Evolutionary conservation across 1,284 basidiomycete genomes (phyloP).

Genomic region (Malassezia globosa): DNA sequence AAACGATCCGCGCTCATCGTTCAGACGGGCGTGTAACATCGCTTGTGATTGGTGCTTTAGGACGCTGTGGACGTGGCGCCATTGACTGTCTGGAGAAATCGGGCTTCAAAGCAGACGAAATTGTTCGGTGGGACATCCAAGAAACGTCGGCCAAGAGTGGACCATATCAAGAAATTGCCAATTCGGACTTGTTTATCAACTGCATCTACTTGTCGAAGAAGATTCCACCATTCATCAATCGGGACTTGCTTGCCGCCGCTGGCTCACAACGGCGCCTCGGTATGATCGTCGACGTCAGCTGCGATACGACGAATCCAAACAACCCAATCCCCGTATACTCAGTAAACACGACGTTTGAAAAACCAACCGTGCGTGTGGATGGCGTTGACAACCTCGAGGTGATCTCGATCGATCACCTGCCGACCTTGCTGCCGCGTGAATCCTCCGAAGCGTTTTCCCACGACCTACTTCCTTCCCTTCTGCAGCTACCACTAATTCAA

Average conservation of each 20-base stretch:
- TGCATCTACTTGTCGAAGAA: constrained; percentile 90
- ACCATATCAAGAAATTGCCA: constrained; percentile 87
- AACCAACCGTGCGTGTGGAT: constrained; percentile 75
- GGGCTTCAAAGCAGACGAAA: constrained; percentile 66
- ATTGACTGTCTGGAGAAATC: constrained; percentile 89
- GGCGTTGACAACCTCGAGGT: constrained; percentile 57
- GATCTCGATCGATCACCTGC: constrained; percentile 94
- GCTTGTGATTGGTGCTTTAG: constrained; percentile 89
- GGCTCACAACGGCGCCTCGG: constrained; percentile 62
- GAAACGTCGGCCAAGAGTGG: constrained; percentile 89
- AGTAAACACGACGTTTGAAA: constrained; percentile 88
- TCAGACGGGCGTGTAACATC: constrained; percentile 60
- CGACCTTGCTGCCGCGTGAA: constrained; percentile 87
- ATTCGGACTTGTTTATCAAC: constrained; percentile 97
- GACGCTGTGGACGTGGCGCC: constrained; percentile 90
- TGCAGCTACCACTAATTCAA: constrained; percentile 36
- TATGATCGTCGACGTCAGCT: constrained; percentile 92
- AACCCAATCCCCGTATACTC: constrained; percentile 94
- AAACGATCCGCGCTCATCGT: constrained; percentile 52
- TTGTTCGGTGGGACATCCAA: constrained; percentile 92
- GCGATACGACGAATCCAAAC: constrained; percentile 97
- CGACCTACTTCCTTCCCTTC: constrained; percentile 69
- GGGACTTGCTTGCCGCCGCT: constrained; percentile 62
- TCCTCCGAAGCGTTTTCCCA: constrained; percentile 89
- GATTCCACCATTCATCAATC: constrained; percentile 79